A percentile compares a stretch with the other conserved stretches of the same genome.
These are phyloP conservation scores for Cystobasidium slooffiae DNA, from an alignment of 1,284 basidiomycete genomes.

Conservation along the genomic window DNA sequence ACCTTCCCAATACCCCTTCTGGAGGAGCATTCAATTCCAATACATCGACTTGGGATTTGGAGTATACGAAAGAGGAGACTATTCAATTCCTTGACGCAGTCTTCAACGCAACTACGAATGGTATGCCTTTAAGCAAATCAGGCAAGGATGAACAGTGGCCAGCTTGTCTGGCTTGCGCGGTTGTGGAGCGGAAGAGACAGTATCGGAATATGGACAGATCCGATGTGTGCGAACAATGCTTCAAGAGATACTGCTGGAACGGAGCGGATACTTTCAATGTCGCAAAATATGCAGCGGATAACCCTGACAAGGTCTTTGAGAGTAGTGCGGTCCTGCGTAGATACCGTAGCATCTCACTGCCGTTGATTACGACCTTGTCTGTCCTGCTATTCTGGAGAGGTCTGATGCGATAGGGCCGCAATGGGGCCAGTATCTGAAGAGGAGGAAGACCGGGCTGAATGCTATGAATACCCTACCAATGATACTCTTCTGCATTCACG, in stretches of 20 bases:
- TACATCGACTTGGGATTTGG: conserved; percentile 56
- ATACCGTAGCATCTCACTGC: too few species aligned
- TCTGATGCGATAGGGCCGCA: too few species aligned
- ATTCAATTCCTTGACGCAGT: conserved; percentile 48
- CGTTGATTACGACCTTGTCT: too few species aligned
- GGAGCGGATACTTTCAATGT: conserved; percentile 11
- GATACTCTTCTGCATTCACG: too few species aligned
- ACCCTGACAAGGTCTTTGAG: conserved; percentile 16
- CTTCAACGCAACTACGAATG: conserved; percentile 42
- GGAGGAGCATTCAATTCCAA: conserved; percentile 51
- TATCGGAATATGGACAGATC: conserved; percentile 51
- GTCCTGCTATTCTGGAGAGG: too few species aligned
- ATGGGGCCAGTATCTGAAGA: too few species aligned
- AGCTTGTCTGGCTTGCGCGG: conserved; percentile 59
- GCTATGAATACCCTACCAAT: too few species aligned
- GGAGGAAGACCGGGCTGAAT: too few species aligned
- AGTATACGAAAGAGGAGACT: conserved; percentile 54
- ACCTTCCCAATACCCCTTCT: conserved; percentile 51
- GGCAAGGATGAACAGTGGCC: conserved; percentile 56
- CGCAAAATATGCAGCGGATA: neutral
- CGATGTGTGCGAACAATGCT: conserved; percentile 56
- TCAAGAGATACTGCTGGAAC: conserved; percentile 56
- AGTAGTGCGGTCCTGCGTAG: too few species aligned
- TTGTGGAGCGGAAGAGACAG: conserved; percentile 58
- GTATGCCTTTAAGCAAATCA: conserved; percentile 17